Percentiles rank a stretch among this genome's conserved stretches.
These are phyloP conservation scores for Fusarium xylarioides DNA, from an alignment of 2,329 filamentous ascomycete genomes.

Conservation along the genomic window DNA sequence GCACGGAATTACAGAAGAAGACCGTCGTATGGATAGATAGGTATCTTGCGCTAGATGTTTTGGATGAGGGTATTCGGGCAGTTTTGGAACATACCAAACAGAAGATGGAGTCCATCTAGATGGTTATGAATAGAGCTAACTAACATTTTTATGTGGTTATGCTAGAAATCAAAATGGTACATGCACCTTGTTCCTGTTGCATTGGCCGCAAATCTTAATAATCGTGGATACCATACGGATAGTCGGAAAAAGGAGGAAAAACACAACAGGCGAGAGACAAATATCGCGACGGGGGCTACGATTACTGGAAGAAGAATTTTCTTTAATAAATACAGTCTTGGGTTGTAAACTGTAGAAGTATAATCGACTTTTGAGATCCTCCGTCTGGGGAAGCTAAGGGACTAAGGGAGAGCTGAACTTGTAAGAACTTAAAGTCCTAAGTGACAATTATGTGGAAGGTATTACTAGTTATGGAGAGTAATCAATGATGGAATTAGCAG, in stretches of 20 bases:
- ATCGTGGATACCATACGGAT: background rate
- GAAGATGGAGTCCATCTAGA: conserved; percentile 36
- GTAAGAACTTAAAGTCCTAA: background rate
- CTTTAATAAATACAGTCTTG: background rate
- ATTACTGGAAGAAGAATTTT: background rate
- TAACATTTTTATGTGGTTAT: background rate
- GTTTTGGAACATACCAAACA: conserved; percentile 64
- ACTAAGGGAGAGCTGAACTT: background rate
- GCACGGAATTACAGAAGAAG: conserved; percentile 57
- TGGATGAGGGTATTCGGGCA: conserved; percentile 65
- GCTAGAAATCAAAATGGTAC: background rate
- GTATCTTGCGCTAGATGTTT: conserved; percentile 57
- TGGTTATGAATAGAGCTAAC: background rate
- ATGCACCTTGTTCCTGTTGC: background rate
- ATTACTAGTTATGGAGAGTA: background rate
- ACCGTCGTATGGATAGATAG: conserved; percentile 63
- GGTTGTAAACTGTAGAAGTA: background rate
- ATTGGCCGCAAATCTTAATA: background rate
- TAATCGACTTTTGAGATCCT: background rate
- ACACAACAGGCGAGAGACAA: background rate
- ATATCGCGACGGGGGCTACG: background rate
- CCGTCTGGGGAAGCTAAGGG: background rate
- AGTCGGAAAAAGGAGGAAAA: background rate
- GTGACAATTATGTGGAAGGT: background rate
- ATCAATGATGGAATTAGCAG: background rate